Evolutionary conservation across 1,284 basidiomycete genomes (phyloP), one percentile per base, ranked within the genome.

Genomic region (Sporisorium iseilematis-ciliati): DNA sequence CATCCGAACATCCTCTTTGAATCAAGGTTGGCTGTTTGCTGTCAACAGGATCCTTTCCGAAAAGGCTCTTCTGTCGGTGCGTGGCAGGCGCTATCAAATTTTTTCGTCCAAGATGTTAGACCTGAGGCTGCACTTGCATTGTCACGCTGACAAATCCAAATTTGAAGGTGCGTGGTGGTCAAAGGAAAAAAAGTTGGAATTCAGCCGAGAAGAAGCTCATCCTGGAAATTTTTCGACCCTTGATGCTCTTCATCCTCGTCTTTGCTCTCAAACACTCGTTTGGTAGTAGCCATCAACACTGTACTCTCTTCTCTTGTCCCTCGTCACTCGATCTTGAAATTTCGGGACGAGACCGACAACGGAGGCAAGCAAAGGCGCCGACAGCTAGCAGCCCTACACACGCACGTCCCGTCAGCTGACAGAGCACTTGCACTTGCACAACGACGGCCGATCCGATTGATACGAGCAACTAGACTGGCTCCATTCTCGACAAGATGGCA

Each of bases 111-210:
- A 25, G 23, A 7, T 53, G 51, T 53, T 53, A 41, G 38, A 29
- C 35, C 20, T 14, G 18, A 0, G 14, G 29, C 20, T 1, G 12
- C 23, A 12, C 16, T 3, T 12, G 52, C 18, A 1, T 10, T 54
- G 61, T 69, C 60, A 69, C 41, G 60, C 60, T 69, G 60, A 69
- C 66, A 59, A 69, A 64, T 59, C 21, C 48, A 43, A 48, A 29
- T 68, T 62, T 58, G 2, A 3, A 8, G 7, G 26, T 41, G n/a
- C n/a, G n/a, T n/a, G n/a, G n/a, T n/a, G n/a, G 54, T 48, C 31
- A 26, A 55, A 55, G 35, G 35, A 33, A 41, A 42, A 57, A 56
- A 57, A 42, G 21, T 57, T 50, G 50, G 45, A 42, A 42, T 42
- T 18, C 33, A 14, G 21, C 45, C 40, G 16, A 26, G 20, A 40